Evolutionary conservation across 768 basidiomycete genomes (phyloP).

Genomic region (Candolleomyces efflorescens): DNA sequence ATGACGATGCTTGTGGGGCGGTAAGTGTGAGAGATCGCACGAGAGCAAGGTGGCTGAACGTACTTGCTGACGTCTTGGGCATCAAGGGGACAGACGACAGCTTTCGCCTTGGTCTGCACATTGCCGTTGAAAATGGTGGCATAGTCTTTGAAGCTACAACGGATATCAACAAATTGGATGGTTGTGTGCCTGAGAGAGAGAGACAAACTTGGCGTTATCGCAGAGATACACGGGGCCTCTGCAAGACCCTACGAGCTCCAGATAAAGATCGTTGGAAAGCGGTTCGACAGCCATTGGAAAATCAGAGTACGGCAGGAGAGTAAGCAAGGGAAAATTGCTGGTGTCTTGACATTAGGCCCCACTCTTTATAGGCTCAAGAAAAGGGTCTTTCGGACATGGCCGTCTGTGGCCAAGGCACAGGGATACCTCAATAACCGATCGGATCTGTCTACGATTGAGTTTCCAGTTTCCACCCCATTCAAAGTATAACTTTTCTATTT

Average conservation of each 20-base stretch:
- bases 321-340: background rate
- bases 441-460: too few relatives aligned
- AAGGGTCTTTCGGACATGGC: too few relatives aligned
- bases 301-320: conserved; percentile 4
- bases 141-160: conserved; percentile 42
- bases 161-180: background rate
- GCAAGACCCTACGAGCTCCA: conserved; percentile 42
- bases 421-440: too few relatives aligned
- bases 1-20: conserved; percentile 47
- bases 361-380: background rate
- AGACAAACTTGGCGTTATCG: conserved; percentile 22
- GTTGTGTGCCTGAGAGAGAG: background rate
- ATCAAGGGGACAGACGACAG: conserved; percentile 69
- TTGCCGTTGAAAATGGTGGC: conserved; percentile 75
- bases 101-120: conserved; percentile 53
- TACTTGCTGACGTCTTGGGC: conserved; percentile 81
- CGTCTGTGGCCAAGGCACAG: too few relatives aligned
- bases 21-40: background rate
- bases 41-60: conserved; percentile 20
- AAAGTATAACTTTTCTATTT: too few relatives aligned
- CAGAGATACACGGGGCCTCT: conserved; percentile 45
- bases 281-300: conserved; percentile 16
- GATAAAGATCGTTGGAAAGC: conserved; percentile 32
- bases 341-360: background rate
- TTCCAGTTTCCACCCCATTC: too few relatives aligned